Conservation (phyloP, 2,329 filamentous ascomycete species). For the Cryphonectria japonica region DNA sequence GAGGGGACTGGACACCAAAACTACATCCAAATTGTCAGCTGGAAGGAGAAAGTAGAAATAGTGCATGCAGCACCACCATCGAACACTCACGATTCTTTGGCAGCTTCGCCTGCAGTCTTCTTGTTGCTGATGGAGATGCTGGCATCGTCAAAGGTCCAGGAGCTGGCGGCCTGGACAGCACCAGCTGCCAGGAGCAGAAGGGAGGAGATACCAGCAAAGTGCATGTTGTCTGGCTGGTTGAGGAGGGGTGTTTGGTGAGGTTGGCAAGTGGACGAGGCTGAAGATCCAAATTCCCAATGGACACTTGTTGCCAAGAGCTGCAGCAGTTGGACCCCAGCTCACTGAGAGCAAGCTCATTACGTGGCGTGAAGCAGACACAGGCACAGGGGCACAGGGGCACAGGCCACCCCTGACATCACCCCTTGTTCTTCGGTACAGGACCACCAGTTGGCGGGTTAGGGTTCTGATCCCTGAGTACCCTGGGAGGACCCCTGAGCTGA, state of each 20-base stretch:
- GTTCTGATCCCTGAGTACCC: background rate
- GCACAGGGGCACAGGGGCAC: constrained; percentile 1
- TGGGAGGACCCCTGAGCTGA: background rate
- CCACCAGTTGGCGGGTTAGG: background rate
- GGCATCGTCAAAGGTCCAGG: constrained; percentile 77
- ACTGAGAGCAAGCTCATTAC: constrained; percentile 23
- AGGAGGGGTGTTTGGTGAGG: constrained; percentile 17
- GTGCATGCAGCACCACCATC: constrained; percentile 14
- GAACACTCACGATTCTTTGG: constrained; percentile 67
- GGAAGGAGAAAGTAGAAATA: constrained; percentile 16
- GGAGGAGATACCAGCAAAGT: constrained; percentile 45
- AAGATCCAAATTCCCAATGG: constrained; percentile 18
- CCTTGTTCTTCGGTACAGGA: background rate
- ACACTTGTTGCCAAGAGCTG: constrained; percentile 25
- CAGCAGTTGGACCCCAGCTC: constrained; percentile 9
- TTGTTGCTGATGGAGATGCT: constrained; percentile 68
- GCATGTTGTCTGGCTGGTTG: constrained; percentile 40
- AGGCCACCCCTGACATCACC: constrained; percentile 12
- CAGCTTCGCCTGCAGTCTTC: constrained; percentile 57
- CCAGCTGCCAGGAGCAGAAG: constrained; percentile 54
- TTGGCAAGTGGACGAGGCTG: constrained; percentile 22
- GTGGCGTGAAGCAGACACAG: constrained; percentile 25
- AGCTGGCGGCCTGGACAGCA: constrained; percentile 56
- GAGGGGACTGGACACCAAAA: constrained; percentile 60
- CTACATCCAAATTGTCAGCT: constrained; percentile 45